Evolutionary conservation across 257 asterid species (phyloP).

Genomic region (Ophiorrhiza pumila): DNA sequence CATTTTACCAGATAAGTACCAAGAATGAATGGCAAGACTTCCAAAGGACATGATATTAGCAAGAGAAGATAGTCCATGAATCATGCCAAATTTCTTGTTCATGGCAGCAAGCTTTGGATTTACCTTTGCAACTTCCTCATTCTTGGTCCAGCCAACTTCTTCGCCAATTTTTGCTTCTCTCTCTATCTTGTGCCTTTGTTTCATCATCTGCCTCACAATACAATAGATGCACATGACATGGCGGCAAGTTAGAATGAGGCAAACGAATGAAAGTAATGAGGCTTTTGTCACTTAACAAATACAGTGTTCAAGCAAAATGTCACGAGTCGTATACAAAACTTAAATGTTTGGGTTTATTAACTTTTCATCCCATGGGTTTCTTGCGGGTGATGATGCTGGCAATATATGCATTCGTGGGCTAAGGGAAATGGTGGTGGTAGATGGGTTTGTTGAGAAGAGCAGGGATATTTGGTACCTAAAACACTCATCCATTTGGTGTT

Average conservation of each 20-base stretch:
- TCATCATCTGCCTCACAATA: constrained; percentile 78
- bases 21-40: constrained; percentile 89
- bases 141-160: constrained; percentile 95
- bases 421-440: too few species aligned
- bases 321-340: background rate
- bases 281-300: background rate
- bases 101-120: constrained; percentile 86
- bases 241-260: background rate
- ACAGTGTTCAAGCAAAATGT: background rate
- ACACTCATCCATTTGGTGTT: too few species aligned
- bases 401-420: too few species aligned
- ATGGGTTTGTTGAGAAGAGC: too few species aligned
- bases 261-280: background rate
- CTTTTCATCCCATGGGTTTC: too few species aligned
- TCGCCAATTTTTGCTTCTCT: constrained; percentile 84
- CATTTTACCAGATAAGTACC: constrained; percentile 89
- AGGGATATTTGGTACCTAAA: too few species aligned
- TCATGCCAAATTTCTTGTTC: constrained; percentile 99
- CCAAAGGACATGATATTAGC: constrained; percentile 86
- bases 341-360: background rate
- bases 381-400: too few species aligned
- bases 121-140: constrained; percentile 74
- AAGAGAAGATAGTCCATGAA: constrained; percentile 95
- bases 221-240: background rate
- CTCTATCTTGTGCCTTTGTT: constrained; percentile 90